Conservation (phyloP, 2,329 filamentous ascomycete genomes). For the Sporothrix schenckii region DNA sequence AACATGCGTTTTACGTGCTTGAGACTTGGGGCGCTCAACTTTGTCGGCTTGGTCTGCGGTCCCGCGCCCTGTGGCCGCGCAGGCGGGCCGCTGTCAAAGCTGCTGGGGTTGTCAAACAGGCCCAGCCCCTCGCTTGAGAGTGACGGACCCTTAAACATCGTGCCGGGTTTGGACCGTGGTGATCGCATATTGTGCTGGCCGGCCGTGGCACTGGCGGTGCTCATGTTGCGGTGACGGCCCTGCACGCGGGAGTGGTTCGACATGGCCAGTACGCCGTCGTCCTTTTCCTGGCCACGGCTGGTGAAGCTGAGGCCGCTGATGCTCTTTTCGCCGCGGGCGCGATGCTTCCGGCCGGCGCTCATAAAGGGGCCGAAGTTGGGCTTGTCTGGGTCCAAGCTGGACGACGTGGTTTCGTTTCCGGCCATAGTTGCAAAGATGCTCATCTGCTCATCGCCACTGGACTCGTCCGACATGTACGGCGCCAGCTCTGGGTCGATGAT, state of each 20-base stretch:
- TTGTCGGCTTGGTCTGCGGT: slow-evolving; percentile 68
- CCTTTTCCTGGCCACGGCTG: slow-evolving; percentile 71
- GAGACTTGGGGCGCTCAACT: slow-evolving; percentile 84
- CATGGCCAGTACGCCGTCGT: slow-evolving; percentile 56
- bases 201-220: slow-evolving; percentile 68
- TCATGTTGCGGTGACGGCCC: slow-evolving; percentile 76
- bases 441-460: slow-evolving; percentile 89
- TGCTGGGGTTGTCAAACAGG: slow-evolving; percentile 50
- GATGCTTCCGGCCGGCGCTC: slow-evolving; percentile 73
- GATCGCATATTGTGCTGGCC: slow-evolving; percentile 69
- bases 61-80: not conserved
- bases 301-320: slow-evolving; percentile 70
- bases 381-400: slow-evolving; percentile 74
- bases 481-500: slow-evolving; percentile 97
- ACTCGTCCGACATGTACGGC: slow-evolving; percentile 93
- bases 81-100: slow-evolving; percentile 53
- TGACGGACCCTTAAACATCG: slow-evolving; percentile 59
- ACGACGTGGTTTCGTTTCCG: slow-evolving; percentile 64
- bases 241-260: slow-evolving; percentile 62
- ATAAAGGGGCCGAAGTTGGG: slow-evolving; percentile 72
- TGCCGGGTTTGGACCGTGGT: slow-evolving; percentile 64
- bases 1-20: slow-evolving; percentile 86
- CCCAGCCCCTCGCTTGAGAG: slow-evolving; percentile 57
- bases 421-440: slow-evolving; percentile 78
- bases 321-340: slow-evolving; percentile 76